Evolutionary conservation across 2,329 filamentous ascomycete species (phyloP), one percentile per base, ranked within the genome.

Genomic region (Knoxdaviesia capensis): DNA sequence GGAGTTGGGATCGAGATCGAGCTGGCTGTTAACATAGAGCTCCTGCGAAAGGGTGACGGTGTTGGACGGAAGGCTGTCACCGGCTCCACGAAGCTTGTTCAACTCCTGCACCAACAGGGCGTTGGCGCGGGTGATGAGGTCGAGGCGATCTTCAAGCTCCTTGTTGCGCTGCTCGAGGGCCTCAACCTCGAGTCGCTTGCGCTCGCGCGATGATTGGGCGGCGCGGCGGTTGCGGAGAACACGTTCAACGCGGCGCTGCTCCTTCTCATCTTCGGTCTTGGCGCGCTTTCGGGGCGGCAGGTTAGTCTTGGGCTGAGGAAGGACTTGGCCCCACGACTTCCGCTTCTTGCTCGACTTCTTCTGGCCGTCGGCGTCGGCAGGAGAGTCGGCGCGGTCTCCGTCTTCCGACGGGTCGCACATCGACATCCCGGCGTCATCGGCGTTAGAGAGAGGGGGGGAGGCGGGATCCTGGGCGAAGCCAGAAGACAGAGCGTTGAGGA

Each of bases 251-350:
- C 90, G 82, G 38, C 90, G 81, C 61, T 98, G 90, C 63, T 96
- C 90, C 65, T 98, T 98, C 62, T 98, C 90, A 54, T 94, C 90
- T 53, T 93, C 88, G 3, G 90, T 98, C 72, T 96, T 98, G 52
- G 90, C 90, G 47, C 90, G 85, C 74, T 98, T 98, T 50, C 82
- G 85, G 35, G 88, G 88, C 46, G 88, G 88, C 6, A 96, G 75
- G 55, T 88, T 92, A 32, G 90, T 96, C 71, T 94, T 96, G 37
- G 90, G 90, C 56, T 92, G 84, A 11, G 90, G 90, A 36, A 96
- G 76, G 58, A 93, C 84, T 61, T 98, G 90, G 40, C 90, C 90
- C 90, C 90, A 98, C 40, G 90, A 96, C 65, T 96, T 98, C 54
- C 90, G 72, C 74, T 94, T 94, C 74, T 94, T 94, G 34, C 70